These are phyloP conservation scores for Populus tomentosa DNA, from an alignment of 441 rosid species.

Conservation along the genomic window DNA sequence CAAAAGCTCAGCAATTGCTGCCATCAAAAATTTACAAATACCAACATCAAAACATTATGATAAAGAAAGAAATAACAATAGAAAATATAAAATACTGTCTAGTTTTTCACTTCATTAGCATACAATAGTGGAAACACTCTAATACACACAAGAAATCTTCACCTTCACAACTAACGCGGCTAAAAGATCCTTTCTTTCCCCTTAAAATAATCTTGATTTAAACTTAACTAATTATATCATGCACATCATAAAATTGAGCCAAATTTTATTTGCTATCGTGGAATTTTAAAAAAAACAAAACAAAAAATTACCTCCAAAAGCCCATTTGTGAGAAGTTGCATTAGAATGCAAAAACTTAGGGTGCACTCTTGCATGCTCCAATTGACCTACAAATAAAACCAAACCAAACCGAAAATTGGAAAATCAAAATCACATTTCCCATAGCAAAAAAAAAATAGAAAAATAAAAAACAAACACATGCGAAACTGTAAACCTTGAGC, in stretches of 20 bases:
- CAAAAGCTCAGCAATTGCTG: conserved; percentile 95
- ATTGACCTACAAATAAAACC: conserved; percentile 29
- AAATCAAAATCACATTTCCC: conserved; percentile 2
- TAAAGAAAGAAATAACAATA: background rate
- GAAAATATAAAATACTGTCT: background rate
- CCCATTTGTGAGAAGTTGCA: conserved; percentile 99
- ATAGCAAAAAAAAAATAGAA: background rate
- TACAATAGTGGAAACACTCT: background rate
- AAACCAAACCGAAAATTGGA: background rate
- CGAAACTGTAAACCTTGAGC: conserved; percentile 32
- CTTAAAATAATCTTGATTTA: background rate
- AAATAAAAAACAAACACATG: background rate
- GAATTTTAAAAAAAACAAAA: background rate
- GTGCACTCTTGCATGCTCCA: conserved; percentile 92
- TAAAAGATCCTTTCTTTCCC: background rate
- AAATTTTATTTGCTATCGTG: background rate
- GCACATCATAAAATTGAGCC: conserved; percentile 1
- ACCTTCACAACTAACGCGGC: background rate
- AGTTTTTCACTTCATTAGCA: background rate
- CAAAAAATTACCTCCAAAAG: conserved; percentile 70
- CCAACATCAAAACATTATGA: background rate
- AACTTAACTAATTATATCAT: background rate
- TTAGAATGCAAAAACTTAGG: conserved; percentile 96
- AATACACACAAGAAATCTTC: background rate
- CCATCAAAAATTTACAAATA: conserved; percentile 12